These are phyloP conservation scores for Begonia fuchsioides DNA, from an alignment of 306 rosid genomes.

Conservation along the genomic window DNA sequence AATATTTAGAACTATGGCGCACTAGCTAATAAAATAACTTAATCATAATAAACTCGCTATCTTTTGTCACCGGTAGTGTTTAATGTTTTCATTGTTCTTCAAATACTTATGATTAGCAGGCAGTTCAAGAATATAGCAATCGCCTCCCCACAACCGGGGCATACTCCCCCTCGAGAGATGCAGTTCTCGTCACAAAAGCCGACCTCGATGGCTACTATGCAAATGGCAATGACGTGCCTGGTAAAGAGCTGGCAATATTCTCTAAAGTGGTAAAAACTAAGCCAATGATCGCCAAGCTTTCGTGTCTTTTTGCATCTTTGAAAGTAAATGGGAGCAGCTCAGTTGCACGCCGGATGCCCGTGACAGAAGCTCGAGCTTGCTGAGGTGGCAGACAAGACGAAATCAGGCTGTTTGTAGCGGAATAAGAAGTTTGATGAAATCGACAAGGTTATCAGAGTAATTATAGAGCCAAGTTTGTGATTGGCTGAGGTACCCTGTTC, in stretches of 20 bases:
- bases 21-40: too few species aligned
- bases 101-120: slow-evolving; percentile 30
- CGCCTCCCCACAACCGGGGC: slow-evolving; percentile 18
- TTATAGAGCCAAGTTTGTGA: slow-evolving; percentile 11
- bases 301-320: slow-evolving; percentile 76
- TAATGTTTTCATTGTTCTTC: too few species aligned
- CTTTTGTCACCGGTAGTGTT: too few species aligned
- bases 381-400: slow-evolving; percentile 17
- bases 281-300: slow-evolving; percentile 74
- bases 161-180: slow-evolving; percentile 67
- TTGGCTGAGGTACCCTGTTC: slow-evolving; percentile 10
- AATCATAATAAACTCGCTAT: too few species aligned
- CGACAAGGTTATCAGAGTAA: slow-evolving; percentile 14
- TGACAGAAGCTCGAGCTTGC: slow-evolving; percentile 85
- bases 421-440: slow-evolving; percentile 19
- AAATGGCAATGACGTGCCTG: slow-evolving; percentile 18
- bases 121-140: slow-evolving; percentile 68
- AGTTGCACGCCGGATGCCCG: slow-evolving; percentile 54
- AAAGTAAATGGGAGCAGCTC: slow-evolving; percentile 44
- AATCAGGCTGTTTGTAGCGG: slow-evolving; percentile 25
- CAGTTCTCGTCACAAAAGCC: slow-evolving; percentile 73
- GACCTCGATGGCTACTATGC: slow-evolving; percentile 89
- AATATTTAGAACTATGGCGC: too few species aligned
- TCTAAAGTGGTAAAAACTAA: slow-evolving; percentile 36
- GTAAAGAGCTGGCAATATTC: slow-evolving; percentile 46